Evolutionary conservation across 495 filamentous ascomycete species (phyloP), one percentile per base, ranked within the genome.

Genomic region (Aspergillus funiculosus): DNA sequence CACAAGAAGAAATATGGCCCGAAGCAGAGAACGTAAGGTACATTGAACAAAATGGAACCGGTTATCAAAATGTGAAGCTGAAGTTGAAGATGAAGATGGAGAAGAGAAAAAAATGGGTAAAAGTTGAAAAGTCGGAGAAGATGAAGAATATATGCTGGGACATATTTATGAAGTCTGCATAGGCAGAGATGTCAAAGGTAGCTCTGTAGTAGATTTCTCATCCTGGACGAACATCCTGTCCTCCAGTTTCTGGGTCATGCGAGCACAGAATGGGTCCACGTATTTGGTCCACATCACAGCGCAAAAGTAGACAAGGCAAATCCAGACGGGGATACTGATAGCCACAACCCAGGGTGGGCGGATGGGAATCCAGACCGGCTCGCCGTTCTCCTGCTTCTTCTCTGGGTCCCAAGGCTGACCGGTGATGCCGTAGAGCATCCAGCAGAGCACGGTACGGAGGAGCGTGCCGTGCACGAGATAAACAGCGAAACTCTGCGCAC

Each of bases 381-480:
- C 65, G 36, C 75, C 68, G 25, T 69, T 66, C 10, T 43, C 29
- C n/a, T 43, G 28, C 28, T 43, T 43, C 40, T 24, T 31, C 18
- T 77, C 70, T 5, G 46, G 46, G 38, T 66, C 61, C 45, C 72
- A 67, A 1, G 78, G 77, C 19, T 70, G 61, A 0, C 74, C 67
- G 5, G 63, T 70, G 30, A 78, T 71, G 3, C 81, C 79, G 51
- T 81, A 85, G 8, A 81, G 69, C 69, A 83, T 74, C 78, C 81
- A 84, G 42, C 72, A 75, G 4, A 84, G 67, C 1, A 85, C 62
- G 11, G 72, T 75, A 29, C 82, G 77, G 28, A 86, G 68, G 34
- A 85, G 70, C 11, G 76, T 74, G 9, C 81, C 81, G 59, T 86
- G 82, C 3, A 82, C 68, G 4, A 85, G 73, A 50, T 85, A 85